Conservation (phyloP, 768 basidiomycete species). For the Hebeloma cylindrosporum region DNA sequence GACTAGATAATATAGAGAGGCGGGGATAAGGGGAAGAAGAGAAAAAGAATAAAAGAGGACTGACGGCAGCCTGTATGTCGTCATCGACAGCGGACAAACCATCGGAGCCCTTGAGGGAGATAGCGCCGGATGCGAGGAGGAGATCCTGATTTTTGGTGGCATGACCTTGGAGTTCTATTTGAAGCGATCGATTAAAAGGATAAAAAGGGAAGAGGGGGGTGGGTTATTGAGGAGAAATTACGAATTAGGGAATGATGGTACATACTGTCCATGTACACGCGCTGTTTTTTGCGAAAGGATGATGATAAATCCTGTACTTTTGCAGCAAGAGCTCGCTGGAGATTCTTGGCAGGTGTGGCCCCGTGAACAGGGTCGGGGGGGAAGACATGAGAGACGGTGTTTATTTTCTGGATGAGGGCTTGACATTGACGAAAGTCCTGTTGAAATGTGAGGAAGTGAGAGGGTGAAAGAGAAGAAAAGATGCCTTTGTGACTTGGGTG, state of each 20-base stretch:
- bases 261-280: slow-evolving; percentile 97
- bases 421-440: slow-evolving; percentile 70
- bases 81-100: slow-evolving; percentile 85
- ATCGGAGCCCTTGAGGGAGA: slow-evolving; percentile 80
- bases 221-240: slow-evolving; percentile 15
- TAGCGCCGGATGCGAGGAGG: slow-evolving; percentile 83
- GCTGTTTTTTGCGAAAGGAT: slow-evolving; percentile 94
- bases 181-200: slow-evolving; percentile 19
- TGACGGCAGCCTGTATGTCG: slow-evolving; percentile 82
- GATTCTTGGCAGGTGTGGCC: slow-evolving; percentile 80
- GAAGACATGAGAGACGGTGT: slow-evolving; percentile 57
- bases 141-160: slow-evolving; percentile 97
- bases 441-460: slow-evolving; percentile 11
- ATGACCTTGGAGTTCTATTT: slow-evolving; percentile 91
- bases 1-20: slow-evolving; percentile 22
- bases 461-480: slow-evolving; percentile 37
- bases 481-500: slow-evolving; percentile 83
- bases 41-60: slow-evolving; percentile 31
- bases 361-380: slow-evolving; percentile 56
- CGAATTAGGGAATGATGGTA: slow-evolving; percentile 26
- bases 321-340: slow-evolving; percentile 93
- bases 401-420: slow-evolving; percentile 75
- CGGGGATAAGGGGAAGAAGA: slow-evolving; percentile 11
- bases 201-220: slow-evolving; percentile 16
- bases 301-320: slow-evolving; percentile 93